phyloP scores from a whole-genome alignment of 805 yeast species.

The Candida pseudofarinosa region DNA sequence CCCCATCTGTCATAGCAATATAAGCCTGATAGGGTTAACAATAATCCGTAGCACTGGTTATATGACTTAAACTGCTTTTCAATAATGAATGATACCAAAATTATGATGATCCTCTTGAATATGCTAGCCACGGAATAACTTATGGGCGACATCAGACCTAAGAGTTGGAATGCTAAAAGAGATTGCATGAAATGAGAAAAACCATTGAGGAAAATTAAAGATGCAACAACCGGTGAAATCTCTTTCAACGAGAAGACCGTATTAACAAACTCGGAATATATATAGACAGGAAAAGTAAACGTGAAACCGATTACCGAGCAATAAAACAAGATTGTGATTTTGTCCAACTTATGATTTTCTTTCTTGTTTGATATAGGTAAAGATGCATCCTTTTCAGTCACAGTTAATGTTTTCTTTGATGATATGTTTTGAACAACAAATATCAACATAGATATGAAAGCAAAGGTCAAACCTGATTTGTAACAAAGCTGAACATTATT shows the following conservation, averaged over 20 bases:
- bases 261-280: slow-evolving; percentile 48
- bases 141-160: slow-evolving; percentile 70
- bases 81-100: slow-evolving; percentile 59
- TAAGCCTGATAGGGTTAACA: slow-evolving; percentile 36
- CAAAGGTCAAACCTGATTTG: slow-evolving; percentile 43
- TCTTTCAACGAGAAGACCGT: slow-evolving; percentile 27
- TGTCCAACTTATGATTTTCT: slow-evolving; percentile 50
- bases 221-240: slow-evolving; percentile 25
- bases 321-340: slow-evolving; percentile 64
- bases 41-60: slow-evolving; percentile 32
- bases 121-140: slow-evolving; percentile 79
- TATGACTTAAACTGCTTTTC: slow-evolving; percentile 35
- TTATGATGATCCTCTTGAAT: slow-evolving; percentile 67
- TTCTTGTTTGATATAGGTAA: slow-evolving; percentile 15
- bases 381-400: slow-evolving; percentile 23
- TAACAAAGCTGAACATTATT: slow-evolving; percentile 17
- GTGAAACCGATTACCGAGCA: slow-evolving; percentile 68
- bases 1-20: slow-evolving; percentile 44
- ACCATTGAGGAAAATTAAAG: slow-evolving; percentile 57
- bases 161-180: slow-evolving; percentile 68
- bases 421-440: slow-evolving; percentile 77
- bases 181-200: slow-evolving; percentile 68
- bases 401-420: slow-evolving; percentile 68
- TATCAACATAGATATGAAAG: slow-evolving; percentile 56
- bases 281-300: slow-evolving; percentile 64